Evolutionary conservation across 352 stramenopile species (phyloP), one percentile per base, ranked within the genome.

Genomic region (Phytophthora colocasiae): DNA sequence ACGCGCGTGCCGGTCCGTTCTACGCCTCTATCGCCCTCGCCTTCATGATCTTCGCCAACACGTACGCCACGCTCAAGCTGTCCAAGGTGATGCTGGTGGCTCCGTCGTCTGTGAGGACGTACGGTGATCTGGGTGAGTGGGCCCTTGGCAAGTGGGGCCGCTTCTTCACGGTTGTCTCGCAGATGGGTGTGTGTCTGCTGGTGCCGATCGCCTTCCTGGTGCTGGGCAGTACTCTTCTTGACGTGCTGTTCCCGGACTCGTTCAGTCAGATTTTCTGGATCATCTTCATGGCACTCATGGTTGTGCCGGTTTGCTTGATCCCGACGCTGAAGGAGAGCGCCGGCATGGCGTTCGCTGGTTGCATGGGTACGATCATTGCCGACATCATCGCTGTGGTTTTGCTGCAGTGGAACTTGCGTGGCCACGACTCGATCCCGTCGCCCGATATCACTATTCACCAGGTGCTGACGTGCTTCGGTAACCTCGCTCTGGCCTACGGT

Each of bases 1-100:
- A 43, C 36, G 36, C 36, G 0, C 36, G 36, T 7, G 36, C 36
- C 6, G 36, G 36, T 9, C 36, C 36, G 14, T 43, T 43, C 1
- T 43, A 22, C 36, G 36, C 36, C 12, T 43, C 36, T 9, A 57
- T 75, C 40, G 78, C 78, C 3, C 50, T 81, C 34, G 56, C 73
- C 6, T 85, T 82, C 63, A 84, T 84, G 76, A 62, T 71, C 32
- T 80, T 79, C 48, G 73, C 75, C 59, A 85, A 85, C 69, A 71
- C 78, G 29, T 85, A 83, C 62, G 63, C 77, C 7, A 81, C 77
- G 1, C 67, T 85, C 38, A 72, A 58, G n/a, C 61, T 77, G 26
- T 80, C 70, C 49, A 74, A 75, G 44, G 75, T 85, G 8, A 31
- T 87, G 60, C 65, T 87, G 17, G 59, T 71, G 11, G 75, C 78